Base-by-base conservation (phyloP, 768 basidiomycete genomes). In the Vararia minispora region DNA sequence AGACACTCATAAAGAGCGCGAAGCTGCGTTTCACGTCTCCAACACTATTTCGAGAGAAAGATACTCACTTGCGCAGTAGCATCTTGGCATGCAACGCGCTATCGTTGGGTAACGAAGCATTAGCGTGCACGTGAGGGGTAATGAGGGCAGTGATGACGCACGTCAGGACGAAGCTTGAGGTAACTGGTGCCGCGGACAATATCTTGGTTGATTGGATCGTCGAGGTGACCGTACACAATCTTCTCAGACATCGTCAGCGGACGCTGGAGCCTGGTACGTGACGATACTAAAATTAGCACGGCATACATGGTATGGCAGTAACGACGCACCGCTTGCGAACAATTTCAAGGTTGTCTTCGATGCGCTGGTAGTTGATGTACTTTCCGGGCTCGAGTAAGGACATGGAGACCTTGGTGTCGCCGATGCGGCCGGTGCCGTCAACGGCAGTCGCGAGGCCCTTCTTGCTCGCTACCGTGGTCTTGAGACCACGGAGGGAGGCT, bases 161-260 rank as follows among this genome's bases (percentile, higher is more conserved):
- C 94, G 65, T 98, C 95, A 27, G 95, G 94, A 48, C 95, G 79
- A 31, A 99, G 81, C 67, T 90, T 97, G 62, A 99, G 79, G 68
- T 99, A 98, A 58, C 88, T 92, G 38, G 71, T 72, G 40, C 95
- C 95, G 35, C 94, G 84, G 42, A 74, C 74, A 55, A 99, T 85
- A 54, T 92, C 87, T 60, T 91, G 88, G 53, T 78, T 74, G 50
- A 81, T 79, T 38, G 94, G 79, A 63, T 97, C 86, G 62, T 97
- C 94, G 51, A 98, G 73, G 68, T 99, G 95, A 41, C 95, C 95
- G 60, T 99, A 99, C 28, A 97, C 69, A 55, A 95, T 83, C 76
- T 97, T 95, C 64, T 97, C 92, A 42, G 92, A 91, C 51, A 94
- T 63, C 12, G 92, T 95, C 60, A 95, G 64, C 29, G 91, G 91